Conservation (phyloP, 768 basidiomycete genomes). For the Pisolithus microcarpus region DNA sequence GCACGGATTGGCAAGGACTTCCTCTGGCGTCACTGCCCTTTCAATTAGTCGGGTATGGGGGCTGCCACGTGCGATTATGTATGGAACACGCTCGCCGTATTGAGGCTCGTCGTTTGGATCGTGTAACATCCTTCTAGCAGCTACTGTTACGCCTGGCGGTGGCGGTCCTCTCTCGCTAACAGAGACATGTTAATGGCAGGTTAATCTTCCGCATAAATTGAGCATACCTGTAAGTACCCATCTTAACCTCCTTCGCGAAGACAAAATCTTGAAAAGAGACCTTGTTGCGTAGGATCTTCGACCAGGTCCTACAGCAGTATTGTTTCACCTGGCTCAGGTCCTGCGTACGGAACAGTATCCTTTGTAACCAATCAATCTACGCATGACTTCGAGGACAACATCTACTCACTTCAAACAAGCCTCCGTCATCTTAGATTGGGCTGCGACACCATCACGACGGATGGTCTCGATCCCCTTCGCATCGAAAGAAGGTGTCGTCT, state of each 20-base stretch:
- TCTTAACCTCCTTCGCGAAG: conserved; percentile 86
- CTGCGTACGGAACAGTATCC: conserved; percentile 84
- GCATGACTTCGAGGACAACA: not conserved
- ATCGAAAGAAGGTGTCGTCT: conserved; percentile 75
- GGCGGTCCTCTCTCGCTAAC: conserved; percentile 77
- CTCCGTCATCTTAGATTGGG: conserved; percentile 91
- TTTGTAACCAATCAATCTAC: conserved; percentile 23
- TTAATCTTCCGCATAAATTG: not conserved
- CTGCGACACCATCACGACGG: conserved; percentile 83
- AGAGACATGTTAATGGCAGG: not conserved
- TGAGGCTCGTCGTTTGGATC: conserved; percentile 83
- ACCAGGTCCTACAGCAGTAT: conserved; percentile 81
- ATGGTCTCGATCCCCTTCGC: conserved; percentile 99
- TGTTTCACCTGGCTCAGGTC: conserved; percentile 86
- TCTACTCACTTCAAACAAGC: conserved; percentile 69
- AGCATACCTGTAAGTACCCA: conserved; percentile 86
- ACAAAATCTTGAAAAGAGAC: conserved; percentile 89
- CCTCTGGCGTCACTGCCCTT: conserved; percentile 66
- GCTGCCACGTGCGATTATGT: conserved; percentile 69
- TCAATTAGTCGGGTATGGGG: conserved; percentile 64
- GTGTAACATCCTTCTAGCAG: conserved; percentile 60
- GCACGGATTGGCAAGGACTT: conserved; percentile 59
- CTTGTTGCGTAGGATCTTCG: conserved; percentile 71
- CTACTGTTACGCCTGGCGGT: conserved; percentile 88
- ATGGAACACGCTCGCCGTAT: conserved; percentile 91